A percentile compares a stretch with the other conserved stretches of the same genome.
Evolutionary conservation across 345 rosid species (phyloP).

Genomic region (Brassica juncea): DNA sequence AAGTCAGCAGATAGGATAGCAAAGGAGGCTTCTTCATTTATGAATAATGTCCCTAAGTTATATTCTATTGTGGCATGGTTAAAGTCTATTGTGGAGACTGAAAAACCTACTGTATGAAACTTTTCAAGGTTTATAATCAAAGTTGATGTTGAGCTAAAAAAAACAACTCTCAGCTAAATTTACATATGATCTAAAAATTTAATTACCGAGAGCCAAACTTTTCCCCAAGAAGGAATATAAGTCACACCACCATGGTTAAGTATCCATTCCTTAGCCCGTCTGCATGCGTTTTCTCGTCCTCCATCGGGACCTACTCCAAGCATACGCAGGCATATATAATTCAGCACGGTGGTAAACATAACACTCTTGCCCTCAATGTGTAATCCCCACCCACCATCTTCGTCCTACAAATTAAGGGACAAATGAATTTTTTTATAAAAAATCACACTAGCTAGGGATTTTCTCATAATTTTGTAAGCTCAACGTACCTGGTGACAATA

Average conservation of each 20-base stretch:
- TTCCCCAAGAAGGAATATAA: slow-evolving; percentile 78
- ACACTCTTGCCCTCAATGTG: slow-evolving; percentile 70
- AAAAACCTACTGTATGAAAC: too few species aligned
- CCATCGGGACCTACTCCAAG: slow-evolving; percentile 49
- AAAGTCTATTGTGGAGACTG: too few species aligned
- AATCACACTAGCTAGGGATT: not conserved
- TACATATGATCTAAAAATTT: not conserved
- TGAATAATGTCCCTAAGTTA: too few species aligned
- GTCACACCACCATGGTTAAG: slow-evolving; percentile 60
- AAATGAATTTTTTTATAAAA: not conserved
- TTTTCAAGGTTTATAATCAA: too few species aligned
- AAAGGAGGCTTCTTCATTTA: too few species aligned
- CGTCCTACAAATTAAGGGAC: slow-evolving; percentile 39
- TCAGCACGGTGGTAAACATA: slow-evolving; percentile 57
- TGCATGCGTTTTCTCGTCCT: slow-evolving; percentile 45
- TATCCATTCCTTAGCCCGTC: slow-evolving; percentile 61
- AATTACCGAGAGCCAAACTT: slow-evolving; percentile 68
- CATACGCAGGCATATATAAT: slow-evolving; percentile 56
- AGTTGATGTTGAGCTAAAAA: too few species aligned
- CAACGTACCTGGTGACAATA: slow-evolving; percentile 30
- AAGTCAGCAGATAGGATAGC: too few species aligned
- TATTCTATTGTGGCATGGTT: too few species aligned
- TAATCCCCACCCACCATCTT: slow-evolving; percentile 82
- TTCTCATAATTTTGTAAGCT: too few species aligned
- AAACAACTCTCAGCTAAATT: not conserved